These are phyloP conservation scores for Schwanniomyces etchellsii DNA, from an alignment of 1,139 yeast species.

Conservation along the genomic window DNA sequence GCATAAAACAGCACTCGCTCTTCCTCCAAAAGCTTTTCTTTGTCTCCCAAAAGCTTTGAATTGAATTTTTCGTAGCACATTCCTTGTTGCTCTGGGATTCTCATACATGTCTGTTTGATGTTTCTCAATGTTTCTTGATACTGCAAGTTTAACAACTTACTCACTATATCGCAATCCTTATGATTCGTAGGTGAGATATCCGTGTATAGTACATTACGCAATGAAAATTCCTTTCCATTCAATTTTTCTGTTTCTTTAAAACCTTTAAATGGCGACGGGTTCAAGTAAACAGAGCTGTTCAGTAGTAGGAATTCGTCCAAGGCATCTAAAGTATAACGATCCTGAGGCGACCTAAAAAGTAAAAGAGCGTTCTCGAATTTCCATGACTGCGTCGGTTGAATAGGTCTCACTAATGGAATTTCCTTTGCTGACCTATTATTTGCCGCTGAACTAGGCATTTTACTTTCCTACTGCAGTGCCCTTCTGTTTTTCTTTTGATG, in stretches of 20 bases:
- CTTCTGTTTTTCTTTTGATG: constrained; percentile 1
- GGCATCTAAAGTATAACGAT: constrained; percentile 31
- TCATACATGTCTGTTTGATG: constrained; percentile 32
- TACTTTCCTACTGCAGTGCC: constrained; percentile 1
- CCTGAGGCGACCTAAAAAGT: constrained; percentile 25
- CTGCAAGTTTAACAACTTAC: constrained; percentile 28
- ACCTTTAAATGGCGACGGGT: constrained; percentile 30
- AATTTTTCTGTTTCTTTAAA: constrained; percentile 4
- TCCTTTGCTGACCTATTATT: constrained; percentile 1
- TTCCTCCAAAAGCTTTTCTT: constrained; percentile 24
- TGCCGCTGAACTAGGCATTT: constrained; percentile 3
- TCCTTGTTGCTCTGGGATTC: constrained; percentile 27
- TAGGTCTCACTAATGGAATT: constrained; percentile 17
- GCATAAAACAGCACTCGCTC: constrained; percentile 26
- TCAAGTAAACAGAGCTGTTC: constrained; percentile 25
- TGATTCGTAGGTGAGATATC: constrained; percentile 25
- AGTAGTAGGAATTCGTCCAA: constrained; percentile 40
- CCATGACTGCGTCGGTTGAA: constrained; percentile 38
- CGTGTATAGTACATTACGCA: constrained; percentile 37
- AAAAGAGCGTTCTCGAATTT: constrained; percentile 38
- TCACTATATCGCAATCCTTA: constrained; percentile 35
- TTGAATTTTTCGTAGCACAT: constrained; percentile 19
- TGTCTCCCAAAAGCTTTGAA: constrained; percentile 32
- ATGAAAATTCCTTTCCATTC: constrained; percentile 22
- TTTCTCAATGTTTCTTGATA: constrained; percentile 41